Conservation (phyloP, 768 basidiomycete genomes). For the Lactarius pseudohatsudake region DNA sequence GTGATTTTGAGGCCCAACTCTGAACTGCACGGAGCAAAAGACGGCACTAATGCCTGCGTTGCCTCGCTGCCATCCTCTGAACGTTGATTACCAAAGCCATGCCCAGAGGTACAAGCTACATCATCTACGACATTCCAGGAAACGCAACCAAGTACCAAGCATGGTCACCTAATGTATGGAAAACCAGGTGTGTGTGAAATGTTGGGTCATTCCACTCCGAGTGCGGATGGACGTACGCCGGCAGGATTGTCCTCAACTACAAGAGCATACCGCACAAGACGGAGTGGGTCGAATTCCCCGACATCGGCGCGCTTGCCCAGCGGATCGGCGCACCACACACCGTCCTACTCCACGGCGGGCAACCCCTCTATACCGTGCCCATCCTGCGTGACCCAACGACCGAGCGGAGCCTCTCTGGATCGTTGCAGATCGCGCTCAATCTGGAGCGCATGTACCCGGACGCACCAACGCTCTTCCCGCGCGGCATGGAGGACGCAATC, state of each 20-base stretch:
- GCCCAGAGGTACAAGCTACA: background rate
- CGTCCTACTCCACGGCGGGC: slow-evolving; percentile 35
- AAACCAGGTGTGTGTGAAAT: slow-evolving; percentile 34
- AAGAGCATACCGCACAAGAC: slow-evolving; percentile 47
- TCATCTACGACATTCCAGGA: slow-evolving; percentile 27
- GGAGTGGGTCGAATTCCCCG: slow-evolving; percentile 52
- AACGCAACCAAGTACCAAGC: slow-evolving; percentile 20
- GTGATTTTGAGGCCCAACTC: background rate
- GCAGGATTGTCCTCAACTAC: slow-evolving; percentile 41
- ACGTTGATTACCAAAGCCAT: slow-evolving; percentile 14
- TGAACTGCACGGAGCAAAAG: background rate
- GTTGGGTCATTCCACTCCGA: background rate
- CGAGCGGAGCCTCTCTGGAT: slow-evolving; percentile 40
- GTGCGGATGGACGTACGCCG: too few relatives aligned
- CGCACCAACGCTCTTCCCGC: slow-evolving; percentile 41
- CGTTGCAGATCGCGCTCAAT: slow-evolving; percentile 47
- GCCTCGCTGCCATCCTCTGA: background rate
- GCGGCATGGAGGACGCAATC: slow-evolving; percentile 23
- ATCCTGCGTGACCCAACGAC: slow-evolving; percentile 47
- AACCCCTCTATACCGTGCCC: slow-evolving; percentile 44
- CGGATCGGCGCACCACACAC: slow-evolving; percentile 42
- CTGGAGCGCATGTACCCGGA: slow-evolving; percentile 48
- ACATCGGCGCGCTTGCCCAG: slow-evolving; percentile 42
- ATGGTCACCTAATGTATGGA: slow-evolving; percentile 38
- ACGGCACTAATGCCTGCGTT: background rate